These are phyloP conservation scores for Suillus cothurnatus DNA, from an alignment of 768 basidiomycete genomes.

Conservation along the genomic window DNA sequence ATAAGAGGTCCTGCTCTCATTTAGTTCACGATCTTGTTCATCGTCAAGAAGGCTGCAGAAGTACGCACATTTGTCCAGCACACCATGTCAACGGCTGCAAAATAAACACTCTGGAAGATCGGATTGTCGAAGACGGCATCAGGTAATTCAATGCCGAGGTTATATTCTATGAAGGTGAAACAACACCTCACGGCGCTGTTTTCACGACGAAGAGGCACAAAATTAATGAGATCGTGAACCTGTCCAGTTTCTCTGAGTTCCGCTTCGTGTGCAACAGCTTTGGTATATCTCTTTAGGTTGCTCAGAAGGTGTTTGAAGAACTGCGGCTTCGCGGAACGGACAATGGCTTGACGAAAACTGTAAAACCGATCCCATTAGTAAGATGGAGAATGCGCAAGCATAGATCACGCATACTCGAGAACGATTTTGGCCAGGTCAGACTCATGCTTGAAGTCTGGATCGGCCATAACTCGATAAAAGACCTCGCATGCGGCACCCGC, in stretches of 20 bases:
- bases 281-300: constrained; percentile 55
- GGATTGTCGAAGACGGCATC: constrained; percentile 62
- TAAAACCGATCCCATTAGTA: constrained; percentile 2
- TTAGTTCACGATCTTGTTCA: not conserved
- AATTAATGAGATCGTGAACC: constrained; percentile 55
- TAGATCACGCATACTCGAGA: constrained; percentile 47
- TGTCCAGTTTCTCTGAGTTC: constrained; percentile 57
- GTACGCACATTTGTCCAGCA: constrained; percentile 69
- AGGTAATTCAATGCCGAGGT: constrained; percentile 62
- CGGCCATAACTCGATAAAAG: constrained; percentile 53
- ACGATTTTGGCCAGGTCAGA: constrained; percentile 58
- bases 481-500: constrained; percentile 54
- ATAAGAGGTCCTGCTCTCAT: constrained; percentile 59
- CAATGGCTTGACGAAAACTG: constrained; percentile 56
- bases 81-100: constrained; percentile 64
- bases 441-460: constrained; percentile 54
- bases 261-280: constrained; percentile 59
- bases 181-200: constrained; percentile 71
- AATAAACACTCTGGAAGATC: constrained; percentile 53
- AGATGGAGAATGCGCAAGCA: not conserved
- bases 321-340: constrained; percentile 34
- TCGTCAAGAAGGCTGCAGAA: not conserved
- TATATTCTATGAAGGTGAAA: constrained; percentile 63
- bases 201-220: constrained; percentile 62
- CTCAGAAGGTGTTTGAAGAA: constrained; percentile 55